A percentile compares a stretch with the other conserved stretches of the same genome.
These are phyloP conservation scores for Quercus tomentella DNA, from an alignment of 331 rosid species.

Conservation along the genomic window DNA sequence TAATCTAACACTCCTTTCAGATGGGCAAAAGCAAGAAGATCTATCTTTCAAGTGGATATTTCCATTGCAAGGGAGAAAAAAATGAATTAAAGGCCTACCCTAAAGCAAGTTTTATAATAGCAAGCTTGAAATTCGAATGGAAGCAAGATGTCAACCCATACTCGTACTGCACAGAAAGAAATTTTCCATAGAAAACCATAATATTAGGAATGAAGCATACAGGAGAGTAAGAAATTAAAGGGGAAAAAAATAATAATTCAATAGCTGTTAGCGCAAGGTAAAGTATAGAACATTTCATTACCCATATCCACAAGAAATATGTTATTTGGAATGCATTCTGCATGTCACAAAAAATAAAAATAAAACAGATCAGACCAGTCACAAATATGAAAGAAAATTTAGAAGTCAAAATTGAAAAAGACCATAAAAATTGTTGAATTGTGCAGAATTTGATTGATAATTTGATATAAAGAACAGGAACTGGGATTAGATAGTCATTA, in stretches of 20 bases:
- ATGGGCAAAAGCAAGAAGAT: neutral
- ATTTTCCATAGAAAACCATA: slow-evolving; percentile 3
- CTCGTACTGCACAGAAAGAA: slow-evolving; percentile 57
- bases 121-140: slow-evolving; percentile 50
- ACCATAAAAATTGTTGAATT: neutral
- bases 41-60: neutral
- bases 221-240: neutral
- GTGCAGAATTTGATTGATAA: neutral
- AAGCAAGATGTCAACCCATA: slow-evolving; percentile 69
- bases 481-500: neutral
- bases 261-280: neutral
- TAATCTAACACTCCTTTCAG: neutral
- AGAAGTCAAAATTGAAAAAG: neutral
- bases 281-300: slow-evolving; percentile 28
- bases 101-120: slow-evolving; percentile 43
- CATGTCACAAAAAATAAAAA: slow-evolving; percentile 21
- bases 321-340: slow-evolving; percentile 92
- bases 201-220: neutral
- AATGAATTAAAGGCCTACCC: slow-evolving; percentile 53
- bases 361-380: slow-evolving; percentile 21
- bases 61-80: neutral
- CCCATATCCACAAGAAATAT: slow-evolving; percentile 83
- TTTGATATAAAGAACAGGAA: neutral
- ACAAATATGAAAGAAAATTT: neutral
- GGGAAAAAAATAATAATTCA: neutral